Percentiles rank a stretch among this genome's conserved stretches.
Evolutionary conservation across 805 yeast genomes (phyloP).

Genomic region (Saccharomycopsis javanensis): DNA sequence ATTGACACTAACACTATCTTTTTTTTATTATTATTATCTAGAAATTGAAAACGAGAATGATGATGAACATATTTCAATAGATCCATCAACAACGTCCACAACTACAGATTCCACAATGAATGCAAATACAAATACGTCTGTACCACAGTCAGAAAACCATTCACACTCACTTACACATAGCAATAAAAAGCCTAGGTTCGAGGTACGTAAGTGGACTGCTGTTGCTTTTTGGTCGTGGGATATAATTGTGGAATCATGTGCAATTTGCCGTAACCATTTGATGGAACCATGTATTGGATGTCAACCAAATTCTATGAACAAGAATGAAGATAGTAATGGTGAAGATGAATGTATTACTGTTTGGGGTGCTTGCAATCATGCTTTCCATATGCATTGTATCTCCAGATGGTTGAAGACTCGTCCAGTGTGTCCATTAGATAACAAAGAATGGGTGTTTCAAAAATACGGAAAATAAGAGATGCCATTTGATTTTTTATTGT

Average conservation of each 20-base stretch:
- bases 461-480: constrained; percentile 54
- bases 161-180: not conserved
- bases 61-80: not conserved
- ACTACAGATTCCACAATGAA: not conserved
- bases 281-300: constrained; percentile 99
- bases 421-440: constrained; percentile 94
- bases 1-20: not conserved
- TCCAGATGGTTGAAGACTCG: constrained; percentile 91
- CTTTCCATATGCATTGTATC: constrained; percentile 97
- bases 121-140: not conserved
- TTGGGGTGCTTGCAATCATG: constrained; percentile 95
- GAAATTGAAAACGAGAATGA: not conserved
- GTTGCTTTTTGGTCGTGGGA: constrained; percentile 99
- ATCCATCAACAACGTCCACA: not conserved
- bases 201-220: constrained; percentile 96
- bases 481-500: not conserved
- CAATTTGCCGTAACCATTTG: constrained; percentile 93
- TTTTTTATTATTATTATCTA: too few species aligned
- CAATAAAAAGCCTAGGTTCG: constrained; percentile 59
- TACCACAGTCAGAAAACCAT: not conserved
- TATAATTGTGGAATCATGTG: constrained; percentile 90
- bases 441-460: constrained; percentile 74
- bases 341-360: constrained; percentile 85
- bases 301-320: constrained; percentile 67
- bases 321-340: constrained; percentile 44